Percentiles rank a stretch among this genome's conserved stretches.
phyloP scores from a whole-genome alignment of 1,284 basidiomycete species.

The Moesziomyces sp. region DNA sequence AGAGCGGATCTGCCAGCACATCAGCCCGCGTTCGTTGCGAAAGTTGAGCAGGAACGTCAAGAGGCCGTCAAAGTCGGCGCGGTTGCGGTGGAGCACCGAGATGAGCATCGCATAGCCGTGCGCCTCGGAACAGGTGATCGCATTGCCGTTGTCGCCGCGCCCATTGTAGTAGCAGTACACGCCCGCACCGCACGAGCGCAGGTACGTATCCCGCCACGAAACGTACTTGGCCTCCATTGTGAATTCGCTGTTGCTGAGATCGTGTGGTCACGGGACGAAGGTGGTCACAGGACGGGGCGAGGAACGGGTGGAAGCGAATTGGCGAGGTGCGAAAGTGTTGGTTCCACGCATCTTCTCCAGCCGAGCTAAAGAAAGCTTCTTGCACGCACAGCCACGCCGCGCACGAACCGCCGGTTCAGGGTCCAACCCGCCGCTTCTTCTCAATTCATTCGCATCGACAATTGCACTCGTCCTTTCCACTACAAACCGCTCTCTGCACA shows the following conservation, averaged over 20 bases:
- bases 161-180: conserved; percentile 62
- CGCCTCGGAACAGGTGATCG: conserved; percentile 63
- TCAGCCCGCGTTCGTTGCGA: conserved; percentile 52
- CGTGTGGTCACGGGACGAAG: neutral
- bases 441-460: neutral
- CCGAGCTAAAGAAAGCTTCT: neutral
- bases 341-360: conserved; percentile 9
- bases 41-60: conserved; percentile 53
- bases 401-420: neutral
- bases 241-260: neutral
- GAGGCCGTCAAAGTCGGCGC: conserved; percentile 56
- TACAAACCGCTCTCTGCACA: neutral
- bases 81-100: conserved; percentile 55
- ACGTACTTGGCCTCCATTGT: conserved; percentile 52
- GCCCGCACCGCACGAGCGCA: conserved; percentile 27
- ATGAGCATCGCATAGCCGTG: conserved; percentile 65
- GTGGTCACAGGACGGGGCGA: too few relatives aligned
- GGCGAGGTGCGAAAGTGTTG: conserved; percentile 6
- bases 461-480: neutral
- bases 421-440: neutral
- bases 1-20: conserved; percentile 62
- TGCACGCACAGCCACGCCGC: conserved; percentile 15
- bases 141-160: conserved; percentile 56
- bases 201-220: conserved; percentile 34
- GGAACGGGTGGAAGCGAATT: neutral